phyloP scores from a whole-genome alignment of 495 filamentous ascomycete species.

The Aspergillus sparsus region DNA sequence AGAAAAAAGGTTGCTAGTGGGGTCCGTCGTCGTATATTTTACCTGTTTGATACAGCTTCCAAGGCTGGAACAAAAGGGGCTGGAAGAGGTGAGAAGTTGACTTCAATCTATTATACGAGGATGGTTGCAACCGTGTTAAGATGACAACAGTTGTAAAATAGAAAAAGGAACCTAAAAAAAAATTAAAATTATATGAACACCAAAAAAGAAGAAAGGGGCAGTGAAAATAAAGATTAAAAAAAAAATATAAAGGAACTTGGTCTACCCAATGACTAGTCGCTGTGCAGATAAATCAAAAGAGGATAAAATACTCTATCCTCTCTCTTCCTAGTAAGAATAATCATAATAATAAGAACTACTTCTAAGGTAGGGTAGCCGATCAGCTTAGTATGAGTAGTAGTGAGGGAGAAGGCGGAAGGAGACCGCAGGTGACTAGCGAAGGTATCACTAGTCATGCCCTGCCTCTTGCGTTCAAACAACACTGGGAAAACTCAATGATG shows the following conservation, averaged over 20 bases:
- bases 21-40: background rate
- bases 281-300: background rate
- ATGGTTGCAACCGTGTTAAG: too few species aligned
- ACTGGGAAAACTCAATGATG: too few species aligned
- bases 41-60: constrained; percentile 1
- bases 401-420: too few species aligned
- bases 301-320: background rate
- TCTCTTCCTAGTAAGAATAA: background rate
- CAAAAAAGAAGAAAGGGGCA: background rate
- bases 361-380: too few species aligned
- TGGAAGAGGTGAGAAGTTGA: background rate
- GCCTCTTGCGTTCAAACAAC: too few species aligned
- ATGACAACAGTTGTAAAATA: too few species aligned
- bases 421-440: too few species aligned
- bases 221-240: background rate
- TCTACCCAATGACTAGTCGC: background rate
- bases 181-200: background rate
- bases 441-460: too few species aligned
- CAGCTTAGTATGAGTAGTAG: too few species aligned
- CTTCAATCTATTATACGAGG: too few species aligned
- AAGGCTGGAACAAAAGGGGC: background rate
- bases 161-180: too few species aligned
- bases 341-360: too few species aligned
- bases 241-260: background rate
- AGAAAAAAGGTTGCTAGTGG: background rate